Evolutionary conservation across 768 basidiomycete genomes (phyloP), one percentile per base, ranked within the genome.

Genomic region (Termitomyces sp.): DNA sequence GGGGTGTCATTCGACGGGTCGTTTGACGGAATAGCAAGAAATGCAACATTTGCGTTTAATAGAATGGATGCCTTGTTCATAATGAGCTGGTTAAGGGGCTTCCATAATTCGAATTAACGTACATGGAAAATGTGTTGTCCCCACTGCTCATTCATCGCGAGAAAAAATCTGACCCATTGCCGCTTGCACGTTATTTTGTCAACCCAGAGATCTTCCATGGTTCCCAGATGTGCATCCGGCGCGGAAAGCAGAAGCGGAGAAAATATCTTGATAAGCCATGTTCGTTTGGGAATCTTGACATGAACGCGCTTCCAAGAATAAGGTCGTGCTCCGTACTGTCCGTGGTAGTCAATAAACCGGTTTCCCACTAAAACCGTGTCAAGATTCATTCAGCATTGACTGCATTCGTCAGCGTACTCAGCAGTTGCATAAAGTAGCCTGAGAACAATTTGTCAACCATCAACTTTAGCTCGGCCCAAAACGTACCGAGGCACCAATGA

Each of bases 31-130:
- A 83, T 77, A 0, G 78, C 48, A 55, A 48, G 70, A 56, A 83
- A 81, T 0, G 73, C 75, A 3, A 84, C 74, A 46, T 82, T 80
- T 6, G 74, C 77, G 22, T 73, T 76, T 33, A 84, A 65, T 1
- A 84, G 68, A 2, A 83, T 76, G 2, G 79, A 75, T 0, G 77
- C 74, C 81, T 82, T 6, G 5, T 54, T 36, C 33, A 31, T 0
- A 55, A 73, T 51, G 54, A 80, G 78, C 42, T 76, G 68, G 33
- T 5, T 12, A 12, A 31, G 15, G 5, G 1, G 2, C 2, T 37
- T 2, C 31, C 16, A 16, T 6, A 9, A 33, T 13, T 1, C 18
- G 5, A 24, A 13, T 41, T 20, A 33, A 56, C 77, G 42, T 60
- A 81, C 81, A 44, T 78, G 72, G 34, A 78, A 70, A 53, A 75